Evolutionary conservation across 345 rosid genomes (phyloP).

Genomic region (Gossypium turneri): DNA sequence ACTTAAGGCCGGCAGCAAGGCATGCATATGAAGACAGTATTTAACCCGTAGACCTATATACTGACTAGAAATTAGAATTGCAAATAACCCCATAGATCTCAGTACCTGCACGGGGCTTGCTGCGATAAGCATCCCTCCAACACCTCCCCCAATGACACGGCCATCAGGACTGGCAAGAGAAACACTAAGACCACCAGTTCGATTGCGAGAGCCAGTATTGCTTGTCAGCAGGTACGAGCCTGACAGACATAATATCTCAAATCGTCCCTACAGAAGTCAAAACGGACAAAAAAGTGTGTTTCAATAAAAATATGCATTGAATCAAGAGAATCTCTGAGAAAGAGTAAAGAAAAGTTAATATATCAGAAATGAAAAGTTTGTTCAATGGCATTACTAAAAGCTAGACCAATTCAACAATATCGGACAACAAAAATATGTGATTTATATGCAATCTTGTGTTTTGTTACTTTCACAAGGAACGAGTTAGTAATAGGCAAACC

Average conservation of each 20-base stretch:
- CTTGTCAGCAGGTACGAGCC: slow-evolving; percentile 56
- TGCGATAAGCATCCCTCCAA: slow-evolving; percentile 87
- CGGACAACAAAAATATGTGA: not conserved
- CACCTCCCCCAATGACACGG: slow-evolving; percentile 88
- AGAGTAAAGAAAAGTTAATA: not conserved
- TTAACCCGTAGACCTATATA: not conserved
- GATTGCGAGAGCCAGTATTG: slow-evolving; percentile 42
- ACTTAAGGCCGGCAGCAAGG: not conserved
- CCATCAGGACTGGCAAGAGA: slow-evolving; percentile 96
- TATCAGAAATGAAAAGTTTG: not conserved
- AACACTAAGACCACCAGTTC: slow-evolving; percentile 74
- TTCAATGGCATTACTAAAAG: not conserved
- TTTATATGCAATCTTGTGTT: not conserved
- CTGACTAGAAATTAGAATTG: not conserved
- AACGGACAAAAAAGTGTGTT: not conserved
- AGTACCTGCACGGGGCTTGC: slow-evolving; percentile 88
- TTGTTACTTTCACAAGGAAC: not conserved
- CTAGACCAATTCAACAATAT: not conserved
- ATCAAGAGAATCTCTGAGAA: not conserved
- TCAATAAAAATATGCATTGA: not conserved
- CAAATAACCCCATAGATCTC: not conserved
- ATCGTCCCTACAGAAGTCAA: slow-evolving; percentile 62
- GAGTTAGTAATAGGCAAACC: not conserved
- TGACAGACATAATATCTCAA: slow-evolving; percentile 80
- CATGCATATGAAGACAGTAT: not conserved